Percentiles rank a stretch among this genome's conserved stretches.
Evolutionary conservation across 208 protist species (phyloP).

Genomic region (Strigomonas culicis): DNA sequence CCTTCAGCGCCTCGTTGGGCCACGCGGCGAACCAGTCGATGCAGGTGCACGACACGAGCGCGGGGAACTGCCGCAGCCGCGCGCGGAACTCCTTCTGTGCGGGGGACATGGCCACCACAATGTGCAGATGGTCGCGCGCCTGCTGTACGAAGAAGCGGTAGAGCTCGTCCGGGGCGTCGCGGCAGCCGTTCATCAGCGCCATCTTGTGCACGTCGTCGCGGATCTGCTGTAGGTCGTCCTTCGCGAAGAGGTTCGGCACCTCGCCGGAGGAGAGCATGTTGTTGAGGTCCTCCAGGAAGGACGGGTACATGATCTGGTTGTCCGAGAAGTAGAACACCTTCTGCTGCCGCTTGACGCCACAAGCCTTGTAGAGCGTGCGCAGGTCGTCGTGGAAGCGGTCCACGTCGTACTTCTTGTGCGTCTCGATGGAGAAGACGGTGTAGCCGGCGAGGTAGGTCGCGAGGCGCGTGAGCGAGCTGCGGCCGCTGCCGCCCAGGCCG

Average conservation of each 20-base stretch:
- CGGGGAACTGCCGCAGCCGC: slow-evolving; percentile 97
- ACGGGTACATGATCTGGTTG: slow-evolving; percentile 95
- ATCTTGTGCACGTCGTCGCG: slow-evolving; percentile 91
- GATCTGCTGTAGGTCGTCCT: slow-evolving; percentile 94
- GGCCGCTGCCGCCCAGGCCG: slow-evolving; percentile 97
- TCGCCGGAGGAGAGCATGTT: slow-evolving; percentile 97
- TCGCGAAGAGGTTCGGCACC: slow-evolving; percentile 97
- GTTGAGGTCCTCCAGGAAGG: slow-evolving; percentile 98
- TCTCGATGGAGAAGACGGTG: slow-evolving; percentile 95
- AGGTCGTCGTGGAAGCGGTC: slow-evolving; percentile 97
- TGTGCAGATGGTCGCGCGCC: slow-evolving; percentile 93
- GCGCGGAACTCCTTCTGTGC: slow-evolving; percentile 94
- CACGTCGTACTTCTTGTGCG: slow-evolving; percentile 94
- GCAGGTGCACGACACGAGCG: slow-evolving; percentile 96
- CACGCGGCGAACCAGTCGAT: slow-evolving; percentile 99
- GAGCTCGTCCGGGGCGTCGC: slow-evolving; percentile 91
- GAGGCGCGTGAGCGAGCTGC: slow-evolving; percentile 95
- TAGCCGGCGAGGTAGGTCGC: slow-evolving; percentile 96
- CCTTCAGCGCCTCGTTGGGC: slow-evolving; percentile 96
- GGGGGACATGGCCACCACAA: slow-evolving; percentile 98
- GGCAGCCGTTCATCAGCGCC: slow-evolving; percentile 80
- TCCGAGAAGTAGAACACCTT: slow-evolving; percentile 98
- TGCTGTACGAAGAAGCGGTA: slow-evolving; percentile 97
- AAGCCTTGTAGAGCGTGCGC: slow-evolving; percentile 94
- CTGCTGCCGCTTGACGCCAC: slow-evolving; percentile 92